Base-by-base conservation (phyloP, 2,329 filamentous ascomycete genomes). In the Nothopassalora personata region DNA sequence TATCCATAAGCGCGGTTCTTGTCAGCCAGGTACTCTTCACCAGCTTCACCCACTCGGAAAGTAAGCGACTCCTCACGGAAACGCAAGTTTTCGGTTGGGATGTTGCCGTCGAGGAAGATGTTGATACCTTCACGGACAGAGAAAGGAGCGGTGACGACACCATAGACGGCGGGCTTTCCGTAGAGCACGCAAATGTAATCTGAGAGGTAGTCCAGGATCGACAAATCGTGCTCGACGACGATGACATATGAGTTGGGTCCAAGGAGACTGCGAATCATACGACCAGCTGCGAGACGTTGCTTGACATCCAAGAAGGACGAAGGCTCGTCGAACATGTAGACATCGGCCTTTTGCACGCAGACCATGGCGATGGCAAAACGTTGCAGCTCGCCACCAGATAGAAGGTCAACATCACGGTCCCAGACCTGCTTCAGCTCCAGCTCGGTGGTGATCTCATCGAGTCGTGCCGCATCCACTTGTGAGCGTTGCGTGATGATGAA, bases 251-350 rank as follows among this genome's bases (percentile, higher is more conserved):
- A 90, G 69, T 97, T 85, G 50, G 91, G 86, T 51, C 90, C 85
- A 56, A 97, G 84, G 53, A 99, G 86, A 64, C 90, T 92, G 66
- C 94, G 91, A 70, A 99, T 97, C 68, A 96, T 90, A 68, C 88
- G 86, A 69, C 91, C 93, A 64, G 95, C 94, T 67, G 88, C 89
- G 67, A 99, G 81, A 87, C 94, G 90, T 79, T 99, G 94, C 84
- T 97, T 97, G 73, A 99, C 94, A 88, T 99, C 95, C 59, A 99
- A 85, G 77, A 97, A 99, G 39, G 94, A 99, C 45, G 93, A 97
- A 18, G 95, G 95, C 80, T 99, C 94, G 76, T 99, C 94, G 71
- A 99, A 99, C 94, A 99, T 97, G 83, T 99, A 99, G 79, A 96
- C 91, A 75, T 99, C 94, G 67, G 93, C 93, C 71, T 96, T 86